Evolutionary conservation across 495 filamentous ascomycete species (phyloP).

Genomic region (Penicillium cataractarum): DNA sequence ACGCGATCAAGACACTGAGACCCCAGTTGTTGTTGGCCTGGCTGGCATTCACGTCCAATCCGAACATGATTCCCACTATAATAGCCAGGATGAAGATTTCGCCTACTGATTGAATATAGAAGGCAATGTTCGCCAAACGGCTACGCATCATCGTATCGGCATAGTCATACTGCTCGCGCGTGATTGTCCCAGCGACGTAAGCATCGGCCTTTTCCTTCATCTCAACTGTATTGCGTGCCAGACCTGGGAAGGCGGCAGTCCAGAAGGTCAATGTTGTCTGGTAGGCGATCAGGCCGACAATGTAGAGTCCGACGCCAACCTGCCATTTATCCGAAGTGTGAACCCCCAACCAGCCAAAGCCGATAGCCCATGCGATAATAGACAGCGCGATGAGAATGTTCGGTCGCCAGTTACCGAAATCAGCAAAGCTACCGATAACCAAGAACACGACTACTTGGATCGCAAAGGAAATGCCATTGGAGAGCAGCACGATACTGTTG

Average conservation of each 20-base stretch:
- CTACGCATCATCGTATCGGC: slow-evolving; percentile 65
- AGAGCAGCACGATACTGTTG: slow-evolving; percentile 63
- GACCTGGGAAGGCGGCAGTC: slow-evolving; percentile 66
- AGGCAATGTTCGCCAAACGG: slow-evolving; percentile 61
- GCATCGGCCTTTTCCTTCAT: slow-evolving; percentile 57
- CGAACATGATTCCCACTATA: slow-evolving; percentile 67
- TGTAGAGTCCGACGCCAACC: slow-evolving; percentile 60
- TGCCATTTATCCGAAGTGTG: slow-evolving; percentile 59
- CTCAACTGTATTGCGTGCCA: slow-evolving; percentile 60
- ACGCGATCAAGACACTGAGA: slow-evolving; percentile 64
- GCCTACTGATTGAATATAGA: slow-evolving; percentile 62
- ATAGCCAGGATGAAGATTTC: slow-evolving; percentile 64
- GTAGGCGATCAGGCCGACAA: slow-evolving; percentile 66
- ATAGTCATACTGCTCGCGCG: slow-evolving; percentile 61
- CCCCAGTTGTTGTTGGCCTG: slow-evolving; percentile 66
- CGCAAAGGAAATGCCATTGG: slow-evolving; percentile 67
- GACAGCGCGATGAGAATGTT: slow-evolving; percentile 64
- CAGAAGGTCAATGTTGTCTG: slow-evolving; percentile 70
- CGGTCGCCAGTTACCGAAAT: slow-evolving; percentile 65
- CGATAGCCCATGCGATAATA: slow-evolving; percentile 60
- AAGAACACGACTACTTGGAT: slow-evolving; percentile 64
- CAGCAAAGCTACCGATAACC: slow-evolving; percentile 58
- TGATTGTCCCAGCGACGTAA: slow-evolving; percentile 55
- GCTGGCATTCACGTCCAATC: slow-evolving; percentile 59
- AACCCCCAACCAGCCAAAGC: slow-evolving; percentile 67